phyloP scores from a whole-genome alignment of 495 filamentous ascomycete species.

The Penicillium soppii region DNA sequence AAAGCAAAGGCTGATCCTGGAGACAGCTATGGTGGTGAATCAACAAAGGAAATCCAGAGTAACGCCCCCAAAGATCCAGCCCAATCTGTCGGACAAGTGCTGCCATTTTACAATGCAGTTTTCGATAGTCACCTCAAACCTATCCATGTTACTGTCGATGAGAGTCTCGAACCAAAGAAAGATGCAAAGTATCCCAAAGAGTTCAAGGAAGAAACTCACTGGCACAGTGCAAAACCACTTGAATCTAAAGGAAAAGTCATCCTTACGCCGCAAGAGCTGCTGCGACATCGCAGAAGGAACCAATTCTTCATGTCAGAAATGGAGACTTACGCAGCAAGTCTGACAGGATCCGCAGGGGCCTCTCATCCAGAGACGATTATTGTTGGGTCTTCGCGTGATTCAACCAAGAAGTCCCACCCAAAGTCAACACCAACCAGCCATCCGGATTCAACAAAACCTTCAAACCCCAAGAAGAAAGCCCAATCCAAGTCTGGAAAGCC shows the following conservation, averaged over 20 bases:
- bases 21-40: too few species aligned
- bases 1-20: too few species aligned
- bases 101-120: conserved; percentile 25
- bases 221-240: conserved; percentile 61
- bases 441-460: neutral
- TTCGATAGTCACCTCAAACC: conserved; percentile 57
- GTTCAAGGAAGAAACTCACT: conserved; percentile 62
- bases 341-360: conserved; percentile 38
- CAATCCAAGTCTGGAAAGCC: neutral
- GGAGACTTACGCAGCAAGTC: conserved; percentile 65
- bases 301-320: conserved; percentile 41
- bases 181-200: conserved; percentile 24
- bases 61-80: neutral
- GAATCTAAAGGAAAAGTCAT: conserved; percentile 31
- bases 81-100: neutral
- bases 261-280: conserved; percentile 4
- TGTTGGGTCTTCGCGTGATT: neutral
- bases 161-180: conserved; percentile 6
- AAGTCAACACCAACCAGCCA: neutral
- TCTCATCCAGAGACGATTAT: neutral
- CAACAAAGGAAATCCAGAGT: neutral
- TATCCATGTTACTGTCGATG: conserved; percentile 44
- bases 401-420: neutral
- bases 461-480: neutral
- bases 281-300: conserved; percentile 13